Percentiles rank a stretch among this genome's conserved stretches.
Conservation (phyloP, 2,329 filamentous ascomycete genomes). For the Metarhizium humberi region DNA sequence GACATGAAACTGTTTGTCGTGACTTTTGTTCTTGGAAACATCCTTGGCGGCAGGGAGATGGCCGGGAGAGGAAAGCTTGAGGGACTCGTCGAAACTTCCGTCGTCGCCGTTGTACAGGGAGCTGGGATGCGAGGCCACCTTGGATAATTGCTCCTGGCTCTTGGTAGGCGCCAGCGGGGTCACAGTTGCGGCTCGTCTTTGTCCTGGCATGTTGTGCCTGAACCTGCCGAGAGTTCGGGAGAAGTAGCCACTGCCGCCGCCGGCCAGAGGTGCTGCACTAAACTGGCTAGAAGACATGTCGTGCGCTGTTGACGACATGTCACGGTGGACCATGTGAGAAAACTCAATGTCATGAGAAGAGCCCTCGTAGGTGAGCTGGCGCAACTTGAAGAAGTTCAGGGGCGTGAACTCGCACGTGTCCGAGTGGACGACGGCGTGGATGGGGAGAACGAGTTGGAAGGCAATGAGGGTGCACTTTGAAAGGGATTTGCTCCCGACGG, state of each 20-base stretch:
- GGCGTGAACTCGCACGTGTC: conserved; percentile 50
- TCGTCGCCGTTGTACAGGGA: conserved; percentile 6
- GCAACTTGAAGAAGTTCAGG: conserved; percentile 54
- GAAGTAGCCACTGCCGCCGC: background rate
- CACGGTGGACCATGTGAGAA: conserved; percentile 48
- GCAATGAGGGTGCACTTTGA: conserved; percentile 31
- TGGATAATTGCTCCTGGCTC: conserved; percentile 9
- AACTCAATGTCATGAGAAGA: conserved; percentile 46
- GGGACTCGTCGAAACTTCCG: conserved; percentile 8
- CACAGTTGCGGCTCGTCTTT: background rate
- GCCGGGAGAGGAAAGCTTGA: conserved; percentile 1
- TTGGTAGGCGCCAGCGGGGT: background rate
- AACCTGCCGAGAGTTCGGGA: conserved; percentile 1
- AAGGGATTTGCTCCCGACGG: background rate
- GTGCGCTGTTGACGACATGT: conserved; percentile 34
- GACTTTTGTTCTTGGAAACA: conserved; percentile 4
- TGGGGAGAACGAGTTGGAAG: conserved; percentile 53
- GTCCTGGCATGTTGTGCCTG: background rate
- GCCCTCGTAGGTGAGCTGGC: conserved; percentile 51
- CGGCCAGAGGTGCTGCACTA: background rate
- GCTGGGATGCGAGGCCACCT: conserved; percentile 1
- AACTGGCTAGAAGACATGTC: conserved; percentile 9
- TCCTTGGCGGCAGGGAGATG: conserved; percentile 11
- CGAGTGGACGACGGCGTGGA: conserved; percentile 44
- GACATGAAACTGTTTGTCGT: conserved; percentile 12